Evolutionary conservation across 2,329 filamentous ascomycete species (phyloP).

Genomic region (Xylaria sp.): DNA sequence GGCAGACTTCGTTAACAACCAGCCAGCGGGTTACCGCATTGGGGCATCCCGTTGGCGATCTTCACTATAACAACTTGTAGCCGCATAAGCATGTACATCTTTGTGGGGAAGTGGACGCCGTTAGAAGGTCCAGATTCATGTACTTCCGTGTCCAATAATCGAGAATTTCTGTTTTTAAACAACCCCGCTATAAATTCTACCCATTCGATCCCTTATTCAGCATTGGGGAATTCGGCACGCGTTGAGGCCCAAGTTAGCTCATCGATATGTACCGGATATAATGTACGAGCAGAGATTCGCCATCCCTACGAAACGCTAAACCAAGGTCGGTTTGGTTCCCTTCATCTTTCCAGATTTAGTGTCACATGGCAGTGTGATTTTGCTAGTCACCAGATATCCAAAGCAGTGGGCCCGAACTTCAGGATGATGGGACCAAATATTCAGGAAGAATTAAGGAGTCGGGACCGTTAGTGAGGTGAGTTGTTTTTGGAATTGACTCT

Average conservation of each 20-base stretch:
- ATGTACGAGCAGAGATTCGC: neutral
- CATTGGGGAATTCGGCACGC: slow-evolving; percentile 17
- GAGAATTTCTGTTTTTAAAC: slow-evolving; percentile 12
- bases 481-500: neutral
- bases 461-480: neutral
- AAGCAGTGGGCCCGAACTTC: neutral
- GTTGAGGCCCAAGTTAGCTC: neutral
- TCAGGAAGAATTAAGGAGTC: neutral
- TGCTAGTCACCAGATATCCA: slow-evolving; percentile 15
- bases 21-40: slow-evolving; percentile 33
- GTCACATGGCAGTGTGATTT: slow-evolving; percentile 31
- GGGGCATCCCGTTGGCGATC: slow-evolving; percentile 29
- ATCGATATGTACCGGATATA: neutral
- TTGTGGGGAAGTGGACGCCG: slow-evolving; percentile 34
- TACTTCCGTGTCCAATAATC: slow-evolving; percentile 24
- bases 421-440: neutral
- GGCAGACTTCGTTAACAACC: neutral
- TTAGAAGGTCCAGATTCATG: slow-evolving; percentile 29
- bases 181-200: slow-evolving; percentile 25
- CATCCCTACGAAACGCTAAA: slow-evolving; percentile 6
- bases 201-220: slow-evolving; percentile 5
- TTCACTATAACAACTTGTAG: slow-evolving; percentile 28
- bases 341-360: neutral
- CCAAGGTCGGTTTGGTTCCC: neutral
- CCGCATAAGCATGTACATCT: slow-evolving; percentile 30